Evolutionary conservation across 225 moss, liverwort and hornwort genomes (phyloP).

Genomic region (Marchantia paleacea): DNA sequence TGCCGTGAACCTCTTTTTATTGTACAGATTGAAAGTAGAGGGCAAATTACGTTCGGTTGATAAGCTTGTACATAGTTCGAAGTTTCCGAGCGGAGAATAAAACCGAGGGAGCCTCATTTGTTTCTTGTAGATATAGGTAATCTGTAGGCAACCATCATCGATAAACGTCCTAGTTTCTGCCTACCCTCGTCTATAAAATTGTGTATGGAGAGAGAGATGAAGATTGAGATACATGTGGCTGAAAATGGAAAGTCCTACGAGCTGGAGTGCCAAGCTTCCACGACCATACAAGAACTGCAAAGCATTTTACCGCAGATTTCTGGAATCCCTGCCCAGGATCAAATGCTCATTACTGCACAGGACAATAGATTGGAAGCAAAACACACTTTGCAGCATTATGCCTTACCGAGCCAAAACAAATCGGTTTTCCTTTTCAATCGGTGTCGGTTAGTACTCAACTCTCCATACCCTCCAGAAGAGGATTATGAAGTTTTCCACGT

Average conservation of each 20-base stretch:
- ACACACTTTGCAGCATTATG: conserved; percentile 62
- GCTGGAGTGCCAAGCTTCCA: conserved; percentile 79
- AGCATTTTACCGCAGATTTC: conserved; percentile 69
- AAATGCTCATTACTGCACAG: conserved; percentile 84
- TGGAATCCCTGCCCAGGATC: conserved; percentile 74
- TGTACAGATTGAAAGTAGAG: conserved; percentile 12
- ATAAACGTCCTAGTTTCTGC: neutral
- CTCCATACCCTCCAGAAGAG: conserved; percentile 70
- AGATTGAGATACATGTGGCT: conserved; percentile 95
- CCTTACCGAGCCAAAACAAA: conserved; percentile 67
- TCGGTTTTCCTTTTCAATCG: conserved; percentile 92
- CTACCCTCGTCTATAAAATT: neutral
- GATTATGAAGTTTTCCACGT: conserved; percentile 49
- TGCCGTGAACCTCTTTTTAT: conserved; percentile 7
- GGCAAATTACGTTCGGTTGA: neutral
- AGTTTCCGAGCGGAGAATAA: neutral
- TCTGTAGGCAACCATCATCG: conserved; percentile 1
- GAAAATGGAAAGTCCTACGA: conserved; percentile 95
- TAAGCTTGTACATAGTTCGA: conserved; percentile 11
- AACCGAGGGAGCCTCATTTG: neutral
- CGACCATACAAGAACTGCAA: conserved; percentile 76
- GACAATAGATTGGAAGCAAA: conserved; percentile 72
- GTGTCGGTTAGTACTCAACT: conserved; percentile 67
- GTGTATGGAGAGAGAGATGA: conserved; percentile 23
- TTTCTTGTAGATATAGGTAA: conserved; percentile 23